phyloP scores from a whole-genome alignment of 1,139 yeast species.

The Pichia sp. region DNA sequence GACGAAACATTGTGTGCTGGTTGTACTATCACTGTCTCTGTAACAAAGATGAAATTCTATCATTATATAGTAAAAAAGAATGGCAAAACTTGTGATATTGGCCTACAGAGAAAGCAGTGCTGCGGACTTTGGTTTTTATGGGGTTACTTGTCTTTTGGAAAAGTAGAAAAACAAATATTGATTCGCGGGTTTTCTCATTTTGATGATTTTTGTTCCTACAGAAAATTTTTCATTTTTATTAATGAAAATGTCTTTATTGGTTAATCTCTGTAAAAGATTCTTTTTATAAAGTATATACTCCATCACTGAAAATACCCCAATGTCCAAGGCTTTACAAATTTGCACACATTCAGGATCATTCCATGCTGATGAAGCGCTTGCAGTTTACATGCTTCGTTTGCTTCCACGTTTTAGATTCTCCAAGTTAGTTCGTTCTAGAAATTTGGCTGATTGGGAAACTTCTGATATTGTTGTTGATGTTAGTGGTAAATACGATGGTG shows the following conservation, averaged over 20 bases:
- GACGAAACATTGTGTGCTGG: neutral
- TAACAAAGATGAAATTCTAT: too few species aligned
- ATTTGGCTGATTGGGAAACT: slow-evolving; percentile 71
- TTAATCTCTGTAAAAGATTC: too few species aligned
- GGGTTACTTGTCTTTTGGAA: too few species aligned
- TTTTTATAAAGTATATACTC: too few species aligned
- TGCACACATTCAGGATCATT: slow-evolving; percentile 94
- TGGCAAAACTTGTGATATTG: neutral
- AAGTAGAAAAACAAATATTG: neutral
- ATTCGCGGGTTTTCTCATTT: neutral
- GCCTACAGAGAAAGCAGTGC: neutral
- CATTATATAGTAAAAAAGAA: too few species aligned
- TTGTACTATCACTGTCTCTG: too few species aligned
- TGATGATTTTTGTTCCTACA: too few species aligned
- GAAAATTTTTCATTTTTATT: neutral
- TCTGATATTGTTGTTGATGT: slow-evolving; percentile 95
- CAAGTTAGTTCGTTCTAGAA: slow-evolving; percentile 72
- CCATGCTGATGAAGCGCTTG: slow-evolving; percentile 97
- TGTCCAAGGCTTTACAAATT: slow-evolving; percentile 37
- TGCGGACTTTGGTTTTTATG: neutral
- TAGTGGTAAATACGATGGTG: slow-evolving; percentile 85
- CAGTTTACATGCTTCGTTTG: slow-evolving; percentile 74
- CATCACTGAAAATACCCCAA: too few species aligned
- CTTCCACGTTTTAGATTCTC: slow-evolving; percentile 67
- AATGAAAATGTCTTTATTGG: neutral